A percentile compares a stretch with the other conserved stretches of the same genome.
Conservation (phyloP, 805 yeast species). For the Dipodascus albidus region DNA sequence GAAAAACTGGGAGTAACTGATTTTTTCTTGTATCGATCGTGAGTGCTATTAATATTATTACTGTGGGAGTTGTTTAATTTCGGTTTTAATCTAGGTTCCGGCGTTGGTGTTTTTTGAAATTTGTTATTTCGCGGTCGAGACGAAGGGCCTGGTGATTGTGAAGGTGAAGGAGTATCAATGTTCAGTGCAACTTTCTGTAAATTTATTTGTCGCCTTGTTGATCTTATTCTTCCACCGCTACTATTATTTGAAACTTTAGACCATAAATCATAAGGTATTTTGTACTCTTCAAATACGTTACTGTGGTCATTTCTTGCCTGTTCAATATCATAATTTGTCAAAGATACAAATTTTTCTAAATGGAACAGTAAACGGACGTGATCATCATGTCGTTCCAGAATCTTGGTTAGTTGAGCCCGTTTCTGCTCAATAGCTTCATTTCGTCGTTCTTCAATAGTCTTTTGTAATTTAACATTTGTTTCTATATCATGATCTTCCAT, state of each 20-base stretch:
- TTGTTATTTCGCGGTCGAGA: background rate
- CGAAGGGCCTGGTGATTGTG: background rate
- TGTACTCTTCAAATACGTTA: slow-evolving; percentile 23
- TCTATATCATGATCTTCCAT: background rate
- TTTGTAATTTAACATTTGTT: background rate
- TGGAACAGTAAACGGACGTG: slow-evolving; percentile 29
- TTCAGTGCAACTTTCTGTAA: slow-evolving; percentile 10
- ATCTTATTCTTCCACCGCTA: slow-evolving; percentile 21
- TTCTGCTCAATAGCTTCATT: slow-evolving; percentile 3
- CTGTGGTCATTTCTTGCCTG: slow-evolving; percentile 25
- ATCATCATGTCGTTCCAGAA: slow-evolving; percentile 24
- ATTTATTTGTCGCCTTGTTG: slow-evolving; percentile 19
- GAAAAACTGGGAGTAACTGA: background rate
- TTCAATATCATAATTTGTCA: slow-evolving; percentile 27
- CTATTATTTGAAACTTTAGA: slow-evolving; percentile 18
- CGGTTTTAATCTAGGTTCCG: background rate
- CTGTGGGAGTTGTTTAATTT: background rate
- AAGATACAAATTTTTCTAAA: slow-evolving; percentile 28
- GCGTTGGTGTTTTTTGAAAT: background rate
- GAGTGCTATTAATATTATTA: background rate
- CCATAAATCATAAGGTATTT: slow-evolving; percentile 29
- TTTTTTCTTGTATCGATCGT: background rate
- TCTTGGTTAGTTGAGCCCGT: slow-evolving; percentile 11
- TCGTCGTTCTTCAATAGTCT: slow-evolving; percentile 1
- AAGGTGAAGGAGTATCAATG: background rate